Base-by-base conservation (phyloP, 2,329 filamentous ascomycete species). In the Pestalotiopsis sp. region DNA sequence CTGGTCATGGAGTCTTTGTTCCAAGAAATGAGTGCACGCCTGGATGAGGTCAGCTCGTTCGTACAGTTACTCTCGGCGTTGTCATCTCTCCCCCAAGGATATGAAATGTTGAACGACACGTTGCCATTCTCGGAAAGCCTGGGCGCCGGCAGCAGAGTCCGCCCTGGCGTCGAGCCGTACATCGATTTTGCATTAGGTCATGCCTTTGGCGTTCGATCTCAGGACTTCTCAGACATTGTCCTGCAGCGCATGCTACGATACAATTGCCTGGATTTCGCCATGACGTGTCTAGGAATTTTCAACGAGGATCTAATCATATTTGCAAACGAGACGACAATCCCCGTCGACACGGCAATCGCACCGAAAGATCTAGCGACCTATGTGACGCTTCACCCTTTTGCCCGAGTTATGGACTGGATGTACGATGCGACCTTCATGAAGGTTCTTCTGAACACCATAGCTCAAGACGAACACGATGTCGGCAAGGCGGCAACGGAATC, bases 351-450 rank as follows among this genome's bases (percentile, higher is more conserved):
- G 11, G 88, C 92, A 17, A 93, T 97, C 72, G 87, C 87, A 57
- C 87, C 93, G 3, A 92, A 91, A 2, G 92, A 93, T 67, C 84
- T 98, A 4, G 89, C 90, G 64, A 87, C 88, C 5, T 99, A 99
- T 77, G 90, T 96, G 69, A 89, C 90, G 27, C 87, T 97, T 66
- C 97, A 99, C 81, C 95, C 97, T 0, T 99, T 98, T 76, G 91
- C 93, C 3, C 90, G 97, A 69, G 91, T 97, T 17, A 98, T 98
- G 93, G 96, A 99, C 77, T 98, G 96, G 94, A 89, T 99, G 81
- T 97, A 97, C 80, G 98, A 97, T 77, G 93, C 97, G 75, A 93
- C 92, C 72, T 93, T 98, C 25, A 89, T 97, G 74, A 88, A 88
- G 72, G 89, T 91, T 14, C 82, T 99, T 2, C 95, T 98, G 79